phyloP scores from a whole-genome alignment of 2,329 filamentous ascomycete species.

The Pseudogymnoascus sp. region DNA sequence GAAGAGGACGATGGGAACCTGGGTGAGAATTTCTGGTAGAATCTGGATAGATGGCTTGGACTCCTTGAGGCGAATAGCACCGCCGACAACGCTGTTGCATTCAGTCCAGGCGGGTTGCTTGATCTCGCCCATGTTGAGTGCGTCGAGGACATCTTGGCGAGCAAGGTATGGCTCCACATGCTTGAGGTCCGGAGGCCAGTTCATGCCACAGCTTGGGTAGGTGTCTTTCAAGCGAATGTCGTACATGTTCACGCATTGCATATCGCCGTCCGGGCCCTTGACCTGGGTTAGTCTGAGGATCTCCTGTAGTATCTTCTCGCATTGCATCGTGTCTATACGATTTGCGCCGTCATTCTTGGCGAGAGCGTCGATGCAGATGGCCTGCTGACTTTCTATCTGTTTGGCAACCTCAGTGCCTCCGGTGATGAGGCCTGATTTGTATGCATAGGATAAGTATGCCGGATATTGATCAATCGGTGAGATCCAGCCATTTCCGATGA shows the following conservation, averaged over 20 bases:
- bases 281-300: slow-evolving; percentile 60
- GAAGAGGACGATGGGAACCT: slow-evolving; percentile 77
- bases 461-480: slow-evolving; percentile 84
- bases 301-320: slow-evolving; percentile 67
- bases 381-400: slow-evolving; percentile 59
- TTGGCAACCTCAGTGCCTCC: slow-evolving; percentile 56
- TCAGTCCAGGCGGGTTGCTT: slow-evolving; percentile 88
- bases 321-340: slow-evolving; percentile 58
- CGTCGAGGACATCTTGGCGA: slow-evolving; percentile 65
- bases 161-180: slow-evolving; percentile 77
- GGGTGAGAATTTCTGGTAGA: slow-evolving; percentile 67
- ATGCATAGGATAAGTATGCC: slow-evolving; percentile 73
- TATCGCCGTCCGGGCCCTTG: slow-evolving; percentile 40
- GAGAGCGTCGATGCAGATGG: slow-evolving; percentile 55
- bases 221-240: slow-evolving; percentile 78
- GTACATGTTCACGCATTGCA: slow-evolving; percentile 84
- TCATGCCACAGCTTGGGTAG: slow-evolving; percentile 86
- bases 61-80: slow-evolving; percentile 58
- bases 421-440: slow-evolving; percentile 64
- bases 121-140: slow-evolving; percentile 72
- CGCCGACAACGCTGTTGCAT: slow-evolving; percentile 71
- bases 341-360: slow-evolving; percentile 49
- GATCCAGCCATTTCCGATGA: slow-evolving; percentile 98
- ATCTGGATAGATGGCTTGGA: slow-evolving; percentile 67
- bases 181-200: slow-evolving; percentile 85